Conservation (phyloP, 2,329 filamentous ascomycete species). For the Fusarium incarnatum region DNA sequence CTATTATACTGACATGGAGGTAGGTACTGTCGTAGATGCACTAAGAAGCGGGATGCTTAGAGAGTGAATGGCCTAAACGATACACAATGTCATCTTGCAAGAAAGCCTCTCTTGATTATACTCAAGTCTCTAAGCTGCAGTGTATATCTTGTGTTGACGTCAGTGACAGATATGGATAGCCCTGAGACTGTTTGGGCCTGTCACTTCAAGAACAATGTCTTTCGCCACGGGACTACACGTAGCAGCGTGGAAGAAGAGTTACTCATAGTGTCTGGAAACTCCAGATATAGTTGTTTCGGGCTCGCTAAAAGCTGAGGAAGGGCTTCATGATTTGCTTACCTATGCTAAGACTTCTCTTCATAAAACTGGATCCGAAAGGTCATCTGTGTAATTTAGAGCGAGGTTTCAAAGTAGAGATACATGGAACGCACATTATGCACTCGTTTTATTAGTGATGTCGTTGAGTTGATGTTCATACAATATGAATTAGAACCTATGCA, state of each 20-base stretch:
- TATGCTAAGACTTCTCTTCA: neutral
- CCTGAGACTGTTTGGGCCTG: neutral
- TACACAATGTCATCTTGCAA: neutral
- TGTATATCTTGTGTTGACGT: neutral
- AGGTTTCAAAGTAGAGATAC: too few species aligned
- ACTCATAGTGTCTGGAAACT: neutral
- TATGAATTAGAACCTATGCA: neutral
- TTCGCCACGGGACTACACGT: neutral
- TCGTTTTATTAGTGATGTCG: neutral
- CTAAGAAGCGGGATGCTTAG: neutral
- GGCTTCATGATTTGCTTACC: neutral
- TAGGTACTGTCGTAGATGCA: neutral
- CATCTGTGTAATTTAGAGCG: too few species aligned
- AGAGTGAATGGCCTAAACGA: neutral
- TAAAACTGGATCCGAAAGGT: neutral
- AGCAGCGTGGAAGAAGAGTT: neutral
- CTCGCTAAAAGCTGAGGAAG: too few species aligned
- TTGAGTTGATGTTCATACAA: neutral
- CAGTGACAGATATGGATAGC: neutral
- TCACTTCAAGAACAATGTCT: neutral
- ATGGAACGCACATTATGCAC: neutral
- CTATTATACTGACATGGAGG: neutral
- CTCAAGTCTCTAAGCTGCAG: neutral
- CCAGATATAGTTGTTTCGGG: neutral
- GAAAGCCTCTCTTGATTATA: neutral